phyloP scores from a whole-genome alignment of 495 filamentous ascomycete species.

The Ramalina intermedia region DNA sequence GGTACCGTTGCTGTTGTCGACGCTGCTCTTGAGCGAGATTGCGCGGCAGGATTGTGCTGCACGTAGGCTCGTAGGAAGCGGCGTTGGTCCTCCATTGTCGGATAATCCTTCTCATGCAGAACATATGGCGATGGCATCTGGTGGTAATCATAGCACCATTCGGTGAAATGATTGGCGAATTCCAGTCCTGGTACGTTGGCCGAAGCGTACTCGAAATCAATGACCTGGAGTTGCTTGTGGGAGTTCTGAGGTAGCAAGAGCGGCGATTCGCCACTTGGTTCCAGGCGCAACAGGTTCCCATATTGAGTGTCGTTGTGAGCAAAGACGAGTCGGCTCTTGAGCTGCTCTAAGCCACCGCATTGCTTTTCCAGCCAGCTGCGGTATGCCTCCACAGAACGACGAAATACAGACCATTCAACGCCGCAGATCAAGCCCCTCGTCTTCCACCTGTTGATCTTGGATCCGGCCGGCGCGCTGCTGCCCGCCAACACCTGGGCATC shows the following conservation, averaged over 20 bases:
- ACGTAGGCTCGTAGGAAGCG: slow-evolving; percentile 81
- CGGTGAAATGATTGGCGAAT: slow-evolving; percentile 95
- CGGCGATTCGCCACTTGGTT: slow-evolving; percentile 71
- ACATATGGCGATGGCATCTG: slow-evolving; percentile 46
- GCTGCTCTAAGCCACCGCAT: slow-evolving; percentile 48
- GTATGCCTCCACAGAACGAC: slow-evolving; percentile 61
- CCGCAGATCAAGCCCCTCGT: slow-evolving; percentile 66
- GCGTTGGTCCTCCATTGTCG: slow-evolving; percentile 63
- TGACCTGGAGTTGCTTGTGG: slow-evolving; percentile 90
- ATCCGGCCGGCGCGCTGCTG: slow-evolving; percentile 22
- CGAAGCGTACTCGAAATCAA: slow-evolving; percentile 96
- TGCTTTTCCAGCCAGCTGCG: slow-evolving; percentile 55
- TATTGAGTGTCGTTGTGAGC: slow-evolving; percentile 99
- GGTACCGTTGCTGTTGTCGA: slow-evolving; percentile 36
- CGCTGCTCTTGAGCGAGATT: slow-evolving; percentile 34
- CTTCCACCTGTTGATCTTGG: slow-evolving; percentile 41
- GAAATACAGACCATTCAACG: slow-evolving; percentile 69
- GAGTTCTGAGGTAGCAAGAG: slow-evolving; percentile 77
- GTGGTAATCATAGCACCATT: slow-evolving; percentile 98
- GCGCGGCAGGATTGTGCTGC: slow-evolving; percentile 51
- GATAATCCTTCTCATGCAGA: slow-evolving; percentile 56
- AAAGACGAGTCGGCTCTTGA: slow-evolving; percentile 73
- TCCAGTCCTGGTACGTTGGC: slow-evolving; percentile 79
- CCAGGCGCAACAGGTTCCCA: slow-evolving; percentile 87
- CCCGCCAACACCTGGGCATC: slow-evolving; percentile 49